Evolutionary conservation across 306 rosid genomes (phyloP), one percentile per base, ranked within the genome.

Genomic region (Geum urbanum): DNA sequence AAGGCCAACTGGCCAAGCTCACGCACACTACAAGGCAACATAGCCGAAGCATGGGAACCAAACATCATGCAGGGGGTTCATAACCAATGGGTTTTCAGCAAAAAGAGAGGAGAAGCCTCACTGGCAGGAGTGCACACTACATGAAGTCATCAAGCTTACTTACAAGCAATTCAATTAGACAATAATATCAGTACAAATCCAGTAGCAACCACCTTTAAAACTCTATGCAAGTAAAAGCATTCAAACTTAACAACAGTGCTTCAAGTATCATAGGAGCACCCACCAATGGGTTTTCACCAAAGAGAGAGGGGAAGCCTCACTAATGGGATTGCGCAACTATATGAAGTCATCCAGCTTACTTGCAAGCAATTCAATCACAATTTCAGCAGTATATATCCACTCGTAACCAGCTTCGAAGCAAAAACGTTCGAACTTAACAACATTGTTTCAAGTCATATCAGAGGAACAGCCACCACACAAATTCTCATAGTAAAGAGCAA

Each of bases 131-230:
- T 35, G 3, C 56, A 66, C 35, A 15, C 10, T 45, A 9, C 41
- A 65, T 7, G n/a, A 45, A 22, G 1, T 19, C 6, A 13, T 6
- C 47, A 58, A 27, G 43, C 43, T 58, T 32, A 24, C 18, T 11
- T 8, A 3, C 1, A 27, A 4, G 49, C 64, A 54, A 14, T 40
- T 41, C 43, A 5, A 54, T 9, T 44, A 20, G 57, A 9, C 15
- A 20, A 19, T 54, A 5, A 69, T 5, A 53, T 9, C 73, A 19
- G 18, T 56, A 69, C 47, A 16, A 50, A 67, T 32, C 39, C 43
- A 37, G 15, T 49, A 50, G 55, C 66, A 57, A 27, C 45, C 32
- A 24, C n/a, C 74, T 22, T 56, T 12, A 70, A 54, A 39, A 55
- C 55, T 44, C 74, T 53, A 24, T 44, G 16, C 24, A 55, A 22